Evolutionary conservation across 1,284 basidiomycete species (phyloP), one percentile per base, ranked within the genome.

Genomic region (Moesziomyces globuligerus): DNA sequence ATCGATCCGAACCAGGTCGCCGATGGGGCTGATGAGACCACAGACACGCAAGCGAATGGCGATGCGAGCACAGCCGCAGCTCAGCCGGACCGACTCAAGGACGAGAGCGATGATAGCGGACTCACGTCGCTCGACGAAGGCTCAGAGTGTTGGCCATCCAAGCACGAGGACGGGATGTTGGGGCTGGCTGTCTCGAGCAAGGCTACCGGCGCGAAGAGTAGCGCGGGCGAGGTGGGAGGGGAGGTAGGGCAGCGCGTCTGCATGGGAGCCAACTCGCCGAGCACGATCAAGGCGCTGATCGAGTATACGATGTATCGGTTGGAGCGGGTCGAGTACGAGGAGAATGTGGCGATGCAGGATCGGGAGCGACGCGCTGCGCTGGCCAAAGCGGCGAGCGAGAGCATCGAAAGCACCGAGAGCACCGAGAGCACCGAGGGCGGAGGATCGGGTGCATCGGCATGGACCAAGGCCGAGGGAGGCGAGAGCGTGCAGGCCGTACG

Each of bases 231-330:
- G 9, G 18, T 8, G 3, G 32, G 32, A 23, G 54, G 37, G 1
- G 15, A 36, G 5, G 3, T 28, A 3, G 21, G 37, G 4, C 28
- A 29, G 20, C 54, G 53, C 7, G 51, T 65, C 25, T 74, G 67
- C 62, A 74, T 74, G 71, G 71, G 71, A n/a, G 46, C 59, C 40
- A 74, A 70, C 48, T 42, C 62, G 37, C 61, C 71, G 8, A 21
- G 23, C 4, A 40, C 49, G 41, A 74, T 74, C 52, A 52, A 60
- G 37, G 34, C 26, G 28, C 25, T 70, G 28, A 57, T 66, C 51
- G 54, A 54, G 24, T 74, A 53, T 28, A 34, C 66, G 10, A 34
- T 25, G 4, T 74, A 66, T 45, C 66, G 71, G 11, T 24, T 55
- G 24, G 66, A 61, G 4, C 54, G 40, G 13, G 48, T 55, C 41